Evolutionary conservation across 129 eudicot genomes (phyloP).

Genomic region (Cynara cardunculus): DNA sequence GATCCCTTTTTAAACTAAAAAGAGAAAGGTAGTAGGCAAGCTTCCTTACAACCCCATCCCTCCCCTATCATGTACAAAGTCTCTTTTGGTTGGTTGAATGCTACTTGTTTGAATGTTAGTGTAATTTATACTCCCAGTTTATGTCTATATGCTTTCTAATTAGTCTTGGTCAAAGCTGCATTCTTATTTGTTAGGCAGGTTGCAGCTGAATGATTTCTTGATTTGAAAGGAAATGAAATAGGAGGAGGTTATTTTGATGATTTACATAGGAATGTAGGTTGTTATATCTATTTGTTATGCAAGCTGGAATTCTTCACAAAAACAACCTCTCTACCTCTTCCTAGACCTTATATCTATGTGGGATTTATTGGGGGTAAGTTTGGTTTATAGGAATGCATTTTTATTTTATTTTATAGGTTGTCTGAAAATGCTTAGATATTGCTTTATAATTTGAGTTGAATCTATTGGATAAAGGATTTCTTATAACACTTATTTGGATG

Average conservation of each 20-base stretch:
- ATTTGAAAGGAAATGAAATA: conserved; percentile 14
- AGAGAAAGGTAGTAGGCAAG: conserved; percentile 43
- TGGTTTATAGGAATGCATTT: too few species aligned
- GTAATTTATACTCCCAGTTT: conserved; percentile 27
- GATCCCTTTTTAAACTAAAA: conserved; percentile 14
- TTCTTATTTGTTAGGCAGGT: conserved; percentile 28
- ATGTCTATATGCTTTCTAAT: conserved; percentile 49
- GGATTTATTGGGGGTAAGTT: not conserved
- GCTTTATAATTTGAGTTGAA: not conserved
- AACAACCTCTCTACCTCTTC: too few species aligned
- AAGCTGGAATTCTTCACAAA: too few species aligned
- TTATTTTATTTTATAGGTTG: too few species aligned
- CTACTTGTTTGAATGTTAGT: conserved; percentile 28
- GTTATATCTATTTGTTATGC: too few species aligned
- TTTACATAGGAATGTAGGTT: too few species aligned
- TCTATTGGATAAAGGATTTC: not conserved
- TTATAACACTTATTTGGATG: not conserved
- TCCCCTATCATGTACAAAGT: conserved; percentile 44
- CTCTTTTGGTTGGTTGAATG: conserved; percentile 33
- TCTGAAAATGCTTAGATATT: too few species aligned
- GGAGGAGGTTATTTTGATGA: conserved; percentile 13
- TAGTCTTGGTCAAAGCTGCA: conserved; percentile 23
- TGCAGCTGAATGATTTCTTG: conserved; percentile 27
- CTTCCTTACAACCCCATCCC: conserved; percentile 18
- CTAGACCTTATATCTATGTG: too few species aligned